Conservation (phyloP, 148 eudicot species). For the Dianthus caryophyllus region DNA sequence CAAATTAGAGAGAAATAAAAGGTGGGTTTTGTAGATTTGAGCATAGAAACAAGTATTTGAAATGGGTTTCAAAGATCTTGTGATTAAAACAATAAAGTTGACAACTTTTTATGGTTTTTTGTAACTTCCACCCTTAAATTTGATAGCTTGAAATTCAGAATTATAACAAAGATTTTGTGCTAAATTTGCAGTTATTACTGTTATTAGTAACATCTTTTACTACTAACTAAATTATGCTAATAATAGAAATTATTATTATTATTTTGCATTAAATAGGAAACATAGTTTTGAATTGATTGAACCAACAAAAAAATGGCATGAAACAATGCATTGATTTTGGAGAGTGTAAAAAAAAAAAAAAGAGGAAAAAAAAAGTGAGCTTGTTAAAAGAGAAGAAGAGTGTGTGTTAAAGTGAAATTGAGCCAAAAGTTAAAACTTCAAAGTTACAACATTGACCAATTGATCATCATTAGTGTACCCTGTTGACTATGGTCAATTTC, state of each 20-base stretch:
- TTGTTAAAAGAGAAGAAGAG: too few relatives aligned
- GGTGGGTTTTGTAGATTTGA: slow-evolving; percentile 5
- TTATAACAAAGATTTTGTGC: slow-evolving; percentile 6
- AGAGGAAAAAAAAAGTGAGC: too few relatives aligned
- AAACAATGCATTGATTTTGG: slow-evolving; percentile 26
- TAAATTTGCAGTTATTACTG: background rate
- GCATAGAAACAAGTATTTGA: slow-evolving; percentile 5
- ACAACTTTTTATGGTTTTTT: background rate
- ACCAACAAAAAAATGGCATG: slow-evolving; percentile 14
- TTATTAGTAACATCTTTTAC: slow-evolving; percentile 14
- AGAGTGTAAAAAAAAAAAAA: background rate
- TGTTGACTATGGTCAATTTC: too few relatives aligned
- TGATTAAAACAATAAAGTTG: slow-evolving; percentile 12
- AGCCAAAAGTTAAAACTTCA: too few relatives aligned
- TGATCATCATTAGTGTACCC: too few relatives aligned
- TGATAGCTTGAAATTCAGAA: slow-evolving; percentile 11
- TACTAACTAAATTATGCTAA: background rate
- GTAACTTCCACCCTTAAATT: slow-evolving; percentile 5
- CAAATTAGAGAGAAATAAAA: background rate
- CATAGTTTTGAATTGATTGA: slow-evolving; percentile 22
- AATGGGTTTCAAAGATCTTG: slow-evolving; percentile 23
- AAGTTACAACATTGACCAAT: too few relatives aligned
- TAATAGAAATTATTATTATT: background rate
- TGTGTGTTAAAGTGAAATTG: too few relatives aligned
- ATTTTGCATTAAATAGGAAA: slow-evolving; percentile 18